phyloP scores from a whole-genome alignment of 2,329 filamentous ascomycete genomes.

The Ophiostoma piceae region DNA sequence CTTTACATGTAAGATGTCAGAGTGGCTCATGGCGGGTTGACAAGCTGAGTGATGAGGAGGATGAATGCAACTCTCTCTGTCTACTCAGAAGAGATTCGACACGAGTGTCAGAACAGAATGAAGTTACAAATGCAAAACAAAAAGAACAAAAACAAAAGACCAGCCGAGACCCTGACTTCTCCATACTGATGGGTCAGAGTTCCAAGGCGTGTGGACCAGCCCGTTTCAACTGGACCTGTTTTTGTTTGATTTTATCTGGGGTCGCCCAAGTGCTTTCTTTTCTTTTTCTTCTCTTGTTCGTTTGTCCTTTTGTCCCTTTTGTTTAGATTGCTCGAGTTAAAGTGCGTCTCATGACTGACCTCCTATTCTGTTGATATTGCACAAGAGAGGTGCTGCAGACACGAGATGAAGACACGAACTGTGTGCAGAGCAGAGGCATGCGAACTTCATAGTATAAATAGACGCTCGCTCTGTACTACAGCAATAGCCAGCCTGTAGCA shows the following conservation, averaged over 20 bases:
- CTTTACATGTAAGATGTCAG: neutral
- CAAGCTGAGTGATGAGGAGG: neutral
- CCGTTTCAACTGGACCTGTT: slow-evolving; percentile 13
- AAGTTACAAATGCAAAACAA: neutral
- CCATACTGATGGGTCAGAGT: neutral
- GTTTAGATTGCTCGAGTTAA: neutral
- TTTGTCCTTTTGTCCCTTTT: neutral
- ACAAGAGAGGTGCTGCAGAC: neutral
- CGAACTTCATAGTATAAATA: neutral
- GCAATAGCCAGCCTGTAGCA: neutral
- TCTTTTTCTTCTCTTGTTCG: neutral
- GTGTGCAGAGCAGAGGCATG: neutral
- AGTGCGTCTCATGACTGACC: neutral
- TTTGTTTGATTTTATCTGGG: slow-evolving; percentile 11
- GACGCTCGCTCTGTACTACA: neutral
- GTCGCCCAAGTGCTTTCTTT: neutral
- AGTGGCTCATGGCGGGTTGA: neutral
- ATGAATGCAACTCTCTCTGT: neutral
- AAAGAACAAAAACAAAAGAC: neutral
- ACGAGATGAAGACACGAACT: neutral
- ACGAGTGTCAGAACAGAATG: neutral
- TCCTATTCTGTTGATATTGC: neutral
- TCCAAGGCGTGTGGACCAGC: neutral
- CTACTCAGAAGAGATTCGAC: too few species aligned
- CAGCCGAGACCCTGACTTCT: slow-evolving; percentile 8